Evolutionary conservation across 495 filamentous ascomycete genomes (phyloP), one percentile per base, ranked within the genome.

Genomic region (Venustampulla echinocandica): DNA sequence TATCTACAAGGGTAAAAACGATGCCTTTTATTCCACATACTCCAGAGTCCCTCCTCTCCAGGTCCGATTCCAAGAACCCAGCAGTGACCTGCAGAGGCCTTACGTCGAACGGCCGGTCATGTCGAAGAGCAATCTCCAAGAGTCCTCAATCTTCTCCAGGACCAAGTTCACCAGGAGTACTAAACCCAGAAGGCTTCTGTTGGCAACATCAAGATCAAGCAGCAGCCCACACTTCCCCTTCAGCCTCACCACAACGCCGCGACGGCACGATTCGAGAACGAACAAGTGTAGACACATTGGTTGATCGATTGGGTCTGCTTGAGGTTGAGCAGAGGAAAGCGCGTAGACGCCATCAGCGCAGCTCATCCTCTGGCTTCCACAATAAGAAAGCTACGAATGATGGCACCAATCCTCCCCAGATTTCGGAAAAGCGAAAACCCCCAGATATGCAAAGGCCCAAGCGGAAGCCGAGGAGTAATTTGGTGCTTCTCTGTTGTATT

Each of bases 201-300:
- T 93, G 87, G 82, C 85, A 93, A 58, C 92, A 98, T 64, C 87
- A 86, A 54, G 87, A 93, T 49, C 92, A 98, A 62, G 87, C 87
- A 17, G 63, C 53, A 37, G 64, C 69, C 0, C 67, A 65, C 3
- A 60, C 66, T 7, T 62, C 54, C 10, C 27, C 23, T 14, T 20
- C 20, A 4, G 30, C 34, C 10, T 53, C 36, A n/a, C 46, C 57
- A 4, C 23, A 46, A 35, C 40, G 50, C 10, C 6, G 15, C 5
- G 33, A 47, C 15, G 28, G 18, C 4, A 30, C 42, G 10, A 43
- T 77, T 19, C 69, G 80, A 54, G 67, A 77, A 42, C 71, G 83
- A 44, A 79, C 76, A 30, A 95, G 88, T 58, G 74, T 94, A 36
- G 89, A 95, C 62, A 92, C 86, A 0, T 66, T 93, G 30, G 75